Percentiles rank a stretch among this genome's conserved stretches.
Conservation (phyloP, 164 flowering plant genomes). For the Magnolia kwangsiensis region DNA sequence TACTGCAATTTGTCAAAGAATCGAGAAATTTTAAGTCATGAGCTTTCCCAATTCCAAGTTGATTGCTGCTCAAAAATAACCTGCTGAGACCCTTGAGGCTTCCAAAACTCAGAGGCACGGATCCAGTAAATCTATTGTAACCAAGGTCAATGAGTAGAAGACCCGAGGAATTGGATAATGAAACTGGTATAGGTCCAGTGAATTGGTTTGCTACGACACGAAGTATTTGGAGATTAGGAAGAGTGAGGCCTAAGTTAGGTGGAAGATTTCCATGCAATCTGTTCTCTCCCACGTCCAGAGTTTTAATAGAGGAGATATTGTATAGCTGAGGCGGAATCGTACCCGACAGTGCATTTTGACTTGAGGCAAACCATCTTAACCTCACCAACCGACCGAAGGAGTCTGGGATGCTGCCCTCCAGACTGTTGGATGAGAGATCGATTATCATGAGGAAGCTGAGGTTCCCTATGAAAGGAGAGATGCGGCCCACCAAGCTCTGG, state of each 20-base stretch:
- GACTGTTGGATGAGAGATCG: not conserved
- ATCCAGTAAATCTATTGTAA: conserved; percentile 7
- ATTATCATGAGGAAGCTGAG: conserved; percentile 4
- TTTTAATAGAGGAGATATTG: too few relatives aligned
- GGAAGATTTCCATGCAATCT: conserved; percentile 13
- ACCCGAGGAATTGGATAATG: conserved; percentile 11
- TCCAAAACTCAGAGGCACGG: conserved; percentile 10
- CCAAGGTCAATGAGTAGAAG: conserved; percentile 7
- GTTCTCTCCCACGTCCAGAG: not conserved
- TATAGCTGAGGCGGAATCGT: too few relatives aligned
- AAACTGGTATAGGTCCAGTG: conserved; percentile 14
- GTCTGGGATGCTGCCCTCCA: not conserved
- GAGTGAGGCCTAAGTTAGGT: not conserved
- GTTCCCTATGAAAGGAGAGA: conserved; percentile 2
- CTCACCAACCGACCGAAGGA: not conserved
- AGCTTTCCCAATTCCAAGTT: conserved; percentile 5
- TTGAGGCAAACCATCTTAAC: too few relatives aligned
- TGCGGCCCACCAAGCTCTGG: not conserved
- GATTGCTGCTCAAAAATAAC: not conserved
- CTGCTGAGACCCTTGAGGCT: not conserved
- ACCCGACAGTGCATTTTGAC: not conserved
- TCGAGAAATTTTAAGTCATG: conserved; percentile 6
- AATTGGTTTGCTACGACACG: conserved; percentile 8
- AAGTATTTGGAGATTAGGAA: conserved; percentile 10
- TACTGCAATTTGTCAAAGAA: conserved; percentile 7